Conservation (phyloP, 495 filamentous ascomycete genomes). For the Aspergillus leporis region DNA sequence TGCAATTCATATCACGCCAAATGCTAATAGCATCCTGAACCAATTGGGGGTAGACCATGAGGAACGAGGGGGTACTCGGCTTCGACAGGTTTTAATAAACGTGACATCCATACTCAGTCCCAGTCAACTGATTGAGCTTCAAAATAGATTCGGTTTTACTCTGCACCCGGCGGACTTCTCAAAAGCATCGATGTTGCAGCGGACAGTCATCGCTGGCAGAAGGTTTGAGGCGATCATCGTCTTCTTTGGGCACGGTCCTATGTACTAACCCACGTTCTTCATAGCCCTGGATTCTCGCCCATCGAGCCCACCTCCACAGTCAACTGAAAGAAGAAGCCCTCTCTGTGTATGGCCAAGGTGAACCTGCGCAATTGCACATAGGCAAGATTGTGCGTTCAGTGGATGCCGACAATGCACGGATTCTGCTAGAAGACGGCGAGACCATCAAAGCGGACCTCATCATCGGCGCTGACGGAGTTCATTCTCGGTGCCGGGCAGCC, state of each 20-base stretch:
- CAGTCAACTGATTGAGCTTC: too few relatives aligned
- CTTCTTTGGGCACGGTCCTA: not conserved
- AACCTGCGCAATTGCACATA: not conserved
- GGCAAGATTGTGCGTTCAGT: not conserved
- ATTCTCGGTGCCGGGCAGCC: not conserved
- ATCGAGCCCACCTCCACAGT: constrained; percentile 5
- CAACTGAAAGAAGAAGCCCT: not conserved
- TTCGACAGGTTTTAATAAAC: constrained; percentile 4
- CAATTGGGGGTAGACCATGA: constrained; percentile 2
- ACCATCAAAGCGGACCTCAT: constrained; percentile 1
- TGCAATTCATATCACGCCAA: constrained; percentile 8
- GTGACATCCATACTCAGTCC: too few relatives aligned
- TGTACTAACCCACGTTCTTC: too few relatives aligned
- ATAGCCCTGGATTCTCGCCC: constrained; percentile 8
- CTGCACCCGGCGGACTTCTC: too few relatives aligned
- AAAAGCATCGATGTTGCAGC: too few relatives aligned
- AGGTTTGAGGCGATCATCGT: not conserved
- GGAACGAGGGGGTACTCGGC: not conserved
- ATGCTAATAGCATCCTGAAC: constrained; percentile 6
- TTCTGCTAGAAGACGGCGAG: not conserved
- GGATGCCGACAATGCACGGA: not conserved
- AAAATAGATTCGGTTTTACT: too few relatives aligned
- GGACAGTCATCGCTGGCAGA: not conserved
- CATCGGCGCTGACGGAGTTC: constrained; percentile 11
- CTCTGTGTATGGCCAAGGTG: not conserved